Percentiles rank a stretch among this genome's conserved stretches.
Conservation (phyloP, 2,329 filamentous ascomycete genomes). For the Botrytis fragariae region DNA sequence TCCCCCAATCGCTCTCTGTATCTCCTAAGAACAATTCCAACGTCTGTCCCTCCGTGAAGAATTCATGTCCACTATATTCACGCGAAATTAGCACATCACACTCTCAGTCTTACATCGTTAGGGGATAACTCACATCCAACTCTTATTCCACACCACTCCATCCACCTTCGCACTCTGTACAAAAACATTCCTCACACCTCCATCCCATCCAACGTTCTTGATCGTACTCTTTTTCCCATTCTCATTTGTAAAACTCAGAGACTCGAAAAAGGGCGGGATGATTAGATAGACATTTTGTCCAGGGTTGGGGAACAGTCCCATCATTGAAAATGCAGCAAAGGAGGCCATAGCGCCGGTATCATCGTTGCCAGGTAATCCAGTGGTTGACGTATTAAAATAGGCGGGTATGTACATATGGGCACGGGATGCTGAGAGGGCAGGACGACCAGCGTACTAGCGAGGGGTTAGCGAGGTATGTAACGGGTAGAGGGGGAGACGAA, state of each 20-base stretch:
- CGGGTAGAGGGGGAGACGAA: background rate
- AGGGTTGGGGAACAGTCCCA: constrained; percentile 59
- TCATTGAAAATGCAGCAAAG: constrained; percentile 32
- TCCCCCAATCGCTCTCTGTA: constrained; percentile 64
- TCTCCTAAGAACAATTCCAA: constrained; percentile 60
- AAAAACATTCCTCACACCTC: constrained; percentile 54
- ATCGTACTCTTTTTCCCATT: constrained; percentile 61
- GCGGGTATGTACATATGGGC: constrained; percentile 63
- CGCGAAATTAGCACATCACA: background rate
- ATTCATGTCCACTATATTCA: constrained; percentile 51
- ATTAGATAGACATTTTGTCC: constrained; percentile 70
- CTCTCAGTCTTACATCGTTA: background rate
- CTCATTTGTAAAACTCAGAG: constrained; percentile 55
- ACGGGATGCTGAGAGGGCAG: constrained; percentile 47
- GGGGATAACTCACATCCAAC: constrained; percentile 51
- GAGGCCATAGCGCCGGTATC: constrained; percentile 61
- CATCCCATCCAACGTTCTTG: constrained; percentile 60
- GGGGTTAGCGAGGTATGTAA: background rate
- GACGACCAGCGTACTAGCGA: constrained; percentile 54
- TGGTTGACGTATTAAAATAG: constrained; percentile 56
- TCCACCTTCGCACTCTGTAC: constrained; percentile 63
- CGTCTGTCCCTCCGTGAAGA: constrained; percentile 62
- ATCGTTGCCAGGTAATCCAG: constrained; percentile 67
- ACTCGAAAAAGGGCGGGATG: constrained; percentile 63
- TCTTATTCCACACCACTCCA: constrained; percentile 57